A percentile compares a stretch with the other conserved stretches of the same genome.
These are phyloP conservation scores for Heliocybe sulcata DNA, from an alignment of 1,284 basidiomycete genomes.

Conservation along the genomic window DNA sequence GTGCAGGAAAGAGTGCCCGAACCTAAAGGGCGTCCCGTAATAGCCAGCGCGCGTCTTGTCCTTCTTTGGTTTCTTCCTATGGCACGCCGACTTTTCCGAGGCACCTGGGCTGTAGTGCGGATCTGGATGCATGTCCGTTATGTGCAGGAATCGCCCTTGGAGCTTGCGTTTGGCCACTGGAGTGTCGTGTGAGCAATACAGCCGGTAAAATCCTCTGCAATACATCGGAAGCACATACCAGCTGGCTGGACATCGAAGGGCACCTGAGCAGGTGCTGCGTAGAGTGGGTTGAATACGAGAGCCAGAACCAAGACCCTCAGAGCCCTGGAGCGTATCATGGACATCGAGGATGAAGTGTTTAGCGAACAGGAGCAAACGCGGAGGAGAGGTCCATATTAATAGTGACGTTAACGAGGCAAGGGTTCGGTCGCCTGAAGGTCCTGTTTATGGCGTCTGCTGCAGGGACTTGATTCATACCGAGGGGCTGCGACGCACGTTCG, in stretches of 20 bases:
- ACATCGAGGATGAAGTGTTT: neutral
- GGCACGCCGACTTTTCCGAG: conserved; percentile 52
- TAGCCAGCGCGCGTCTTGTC: conserved; percentile 42
- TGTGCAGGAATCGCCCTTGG: conserved; percentile 68
- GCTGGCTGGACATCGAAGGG: conserved; percentile 10
- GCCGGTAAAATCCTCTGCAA: neutral
- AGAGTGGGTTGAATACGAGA: conserved; percentile 5
- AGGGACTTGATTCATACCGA: neutral
- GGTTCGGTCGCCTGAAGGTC: neutral
- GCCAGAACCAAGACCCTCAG: conserved; percentile 5
- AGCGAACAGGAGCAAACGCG: neutral
- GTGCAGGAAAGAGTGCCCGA: conserved; percentile 15
- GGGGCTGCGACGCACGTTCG: conserved; percentile 3
- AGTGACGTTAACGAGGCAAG: neutral
- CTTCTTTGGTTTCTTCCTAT: conserved; percentile 55
- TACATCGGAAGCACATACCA: conserved; percentile 1
- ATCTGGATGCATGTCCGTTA: conserved; percentile 83
- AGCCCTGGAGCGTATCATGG: neutral
- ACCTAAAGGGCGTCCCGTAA: conserved; percentile 61
- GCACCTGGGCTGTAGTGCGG: conserved; percentile 45
- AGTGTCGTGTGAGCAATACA: conserved; percentile 5
- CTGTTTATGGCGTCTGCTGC: neutral
- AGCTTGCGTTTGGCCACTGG: conserved; percentile 33
- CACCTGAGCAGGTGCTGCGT: conserved; percentile 10
- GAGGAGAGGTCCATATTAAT: neutral